Percentiles rank a stretch among this genome's conserved stretches.
These are phyloP conservation scores for Castanopsis chinensis DNA, from an alignment of 306 rosid genomes.

Conservation along the genomic window DNA sequence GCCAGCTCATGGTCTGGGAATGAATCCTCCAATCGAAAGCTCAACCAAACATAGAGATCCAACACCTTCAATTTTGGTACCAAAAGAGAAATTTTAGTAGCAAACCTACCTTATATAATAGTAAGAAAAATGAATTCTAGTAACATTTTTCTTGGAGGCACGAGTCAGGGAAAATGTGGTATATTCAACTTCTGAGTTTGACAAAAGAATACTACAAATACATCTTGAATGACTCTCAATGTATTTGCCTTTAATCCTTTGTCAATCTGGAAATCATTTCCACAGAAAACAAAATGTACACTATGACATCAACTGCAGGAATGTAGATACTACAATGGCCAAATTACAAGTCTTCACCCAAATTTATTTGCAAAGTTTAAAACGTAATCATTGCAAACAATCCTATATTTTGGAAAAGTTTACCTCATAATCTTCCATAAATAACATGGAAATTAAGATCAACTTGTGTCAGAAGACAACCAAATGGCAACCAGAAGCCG, in stretches of 20 bases:
- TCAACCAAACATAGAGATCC: slow-evolving; percentile 97
- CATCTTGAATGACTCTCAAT: neutral
- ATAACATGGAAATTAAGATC: too few species aligned
- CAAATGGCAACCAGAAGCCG: too few species aligned
- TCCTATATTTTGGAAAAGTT: neutral
- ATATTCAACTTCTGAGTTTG: neutral
- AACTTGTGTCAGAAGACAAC: too few species aligned
- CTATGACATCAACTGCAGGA: neutral
- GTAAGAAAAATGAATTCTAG: neutral
- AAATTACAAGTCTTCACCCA: neutral
- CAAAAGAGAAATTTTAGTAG: slow-evolving; percentile 13
- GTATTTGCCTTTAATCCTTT: neutral
- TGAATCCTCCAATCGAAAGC: slow-evolving; percentile 79
- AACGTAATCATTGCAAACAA: neutral
- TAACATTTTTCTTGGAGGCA: slow-evolving; percentile 18
- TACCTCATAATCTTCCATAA: neutral
- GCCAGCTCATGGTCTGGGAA: slow-evolving; percentile 87
- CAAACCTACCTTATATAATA: slow-evolving; percentile 9
- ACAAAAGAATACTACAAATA: neutral
- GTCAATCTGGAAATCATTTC: neutral
- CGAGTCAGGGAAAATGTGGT: neutral
- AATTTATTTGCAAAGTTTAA: neutral
- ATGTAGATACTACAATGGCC: neutral
- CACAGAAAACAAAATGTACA: neutral
- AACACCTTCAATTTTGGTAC: slow-evolving; percentile 64